A percentile compares a stretch with the other conserved stretches of the same genome.
Evolutionary conservation across 257 asterid species (phyloP).

Genomic region (Verbena officinalis): DNA sequence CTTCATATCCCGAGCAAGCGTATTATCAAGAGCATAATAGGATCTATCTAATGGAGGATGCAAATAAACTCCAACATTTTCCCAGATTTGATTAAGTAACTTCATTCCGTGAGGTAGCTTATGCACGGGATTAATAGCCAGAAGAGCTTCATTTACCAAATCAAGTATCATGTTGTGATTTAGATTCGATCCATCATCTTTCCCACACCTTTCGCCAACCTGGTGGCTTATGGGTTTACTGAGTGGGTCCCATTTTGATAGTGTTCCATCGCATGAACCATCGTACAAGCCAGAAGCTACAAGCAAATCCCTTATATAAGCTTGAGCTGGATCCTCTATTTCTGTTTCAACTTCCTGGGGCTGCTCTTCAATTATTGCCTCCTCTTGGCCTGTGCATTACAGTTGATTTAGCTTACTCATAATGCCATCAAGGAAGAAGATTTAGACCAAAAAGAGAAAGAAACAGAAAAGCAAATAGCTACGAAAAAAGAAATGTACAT

Average conservation of each 20-base stretch:
- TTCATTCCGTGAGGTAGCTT: conserved; percentile 51
- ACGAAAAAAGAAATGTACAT: not conserved
- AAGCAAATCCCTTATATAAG: conserved; percentile 64
- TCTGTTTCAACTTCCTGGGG: conserved; percentile 45
- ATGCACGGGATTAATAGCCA: conserved; percentile 31
- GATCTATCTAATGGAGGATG: conserved; percentile 41
- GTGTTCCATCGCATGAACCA: conserved; percentile 33
- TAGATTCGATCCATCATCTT: conserved; percentile 32
- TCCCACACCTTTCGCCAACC: conserved; percentile 34
- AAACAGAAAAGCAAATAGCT: not conserved
- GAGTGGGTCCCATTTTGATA: conserved; percentile 53
- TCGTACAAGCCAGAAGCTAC: conserved; percentile 61
- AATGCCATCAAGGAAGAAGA: not conserved
- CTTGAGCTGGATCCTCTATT: conserved; percentile 52
- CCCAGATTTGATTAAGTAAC: conserved; percentile 49
- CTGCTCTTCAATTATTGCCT: conserved; percentile 41
- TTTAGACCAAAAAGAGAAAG: not conserved
- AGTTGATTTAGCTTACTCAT: conserved; percentile 50
- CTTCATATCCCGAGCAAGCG: conserved; percentile 50
- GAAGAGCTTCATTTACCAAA: conserved; percentile 58
- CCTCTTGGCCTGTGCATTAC: conserved; percentile 42
- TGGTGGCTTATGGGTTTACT: conserved; percentile 57
- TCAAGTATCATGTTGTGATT: conserved; percentile 51
- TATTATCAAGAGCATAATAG: conserved; percentile 39
- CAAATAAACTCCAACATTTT: conserved; percentile 32